phyloP scores from a whole-genome alignment of 495 filamentous ascomycete species.

The Apodospora peruviana region DNA sequence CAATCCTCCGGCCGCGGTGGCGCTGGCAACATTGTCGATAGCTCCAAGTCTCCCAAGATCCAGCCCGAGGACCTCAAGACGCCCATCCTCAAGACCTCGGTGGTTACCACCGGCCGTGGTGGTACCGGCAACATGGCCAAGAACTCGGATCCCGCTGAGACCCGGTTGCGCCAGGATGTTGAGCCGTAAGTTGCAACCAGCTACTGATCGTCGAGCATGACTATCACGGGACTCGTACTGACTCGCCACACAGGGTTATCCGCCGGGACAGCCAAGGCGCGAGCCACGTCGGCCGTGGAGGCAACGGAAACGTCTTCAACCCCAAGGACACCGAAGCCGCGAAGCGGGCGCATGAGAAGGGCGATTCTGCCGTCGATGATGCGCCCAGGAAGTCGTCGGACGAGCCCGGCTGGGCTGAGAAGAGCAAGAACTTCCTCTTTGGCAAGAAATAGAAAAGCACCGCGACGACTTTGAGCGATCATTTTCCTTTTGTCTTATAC shows the following conservation, averaged over 20 bases:
- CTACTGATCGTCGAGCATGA: background rate
- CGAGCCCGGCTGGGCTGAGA: conserved; percentile 44
- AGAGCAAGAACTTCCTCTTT: conserved; percentile 45
- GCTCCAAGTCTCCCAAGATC: conserved; percentile 41
- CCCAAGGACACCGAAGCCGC: conserved; percentile 28
- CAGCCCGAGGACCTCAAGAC: conserved; percentile 63
- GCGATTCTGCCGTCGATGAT: conserved; percentile 20
- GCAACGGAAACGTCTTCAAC: conserved; percentile 51
- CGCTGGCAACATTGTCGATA: conserved; percentile 69
- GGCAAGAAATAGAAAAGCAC: conserved; percentile 31
- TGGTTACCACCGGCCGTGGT: conserved; percentile 74
- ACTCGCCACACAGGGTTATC: conserved; percentile 24
- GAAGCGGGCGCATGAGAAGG: conserved; percentile 32
- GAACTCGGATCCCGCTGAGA: conserved; percentile 60
- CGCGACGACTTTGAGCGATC: background rate
- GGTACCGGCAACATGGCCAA: conserved; percentile 67
- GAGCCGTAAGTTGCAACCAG: conserved; percentile 40
- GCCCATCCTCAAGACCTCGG: conserved; percentile 71
- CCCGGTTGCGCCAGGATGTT: conserved; percentile 78
- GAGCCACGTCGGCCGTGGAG: conserved; percentile 49
- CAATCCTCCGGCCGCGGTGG: conserved; percentile 49
- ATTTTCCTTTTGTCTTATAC: too few relatives aligned
- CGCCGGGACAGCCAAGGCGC: conserved; percentile 31
- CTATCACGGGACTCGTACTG: too few relatives aligned
- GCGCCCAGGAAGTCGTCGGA: conserved; percentile 5